phyloP scores from a whole-genome alignment of 2,329 filamentous ascomycete species.

The Ilyonectria robusta region DNA sequence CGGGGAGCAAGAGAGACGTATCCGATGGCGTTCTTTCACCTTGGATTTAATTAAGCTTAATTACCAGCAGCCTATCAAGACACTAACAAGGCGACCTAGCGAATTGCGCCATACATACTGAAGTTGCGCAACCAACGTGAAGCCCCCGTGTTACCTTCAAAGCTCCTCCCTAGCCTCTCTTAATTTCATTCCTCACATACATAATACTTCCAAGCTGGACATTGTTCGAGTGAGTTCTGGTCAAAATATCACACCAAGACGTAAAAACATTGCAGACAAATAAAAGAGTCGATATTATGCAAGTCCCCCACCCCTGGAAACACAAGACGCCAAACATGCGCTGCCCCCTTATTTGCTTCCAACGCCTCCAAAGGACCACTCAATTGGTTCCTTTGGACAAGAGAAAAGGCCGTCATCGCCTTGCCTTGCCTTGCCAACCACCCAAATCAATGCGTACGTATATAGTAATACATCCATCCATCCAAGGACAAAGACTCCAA shows the following conservation, averaged over 20 bases:
- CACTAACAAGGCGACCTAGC: not conserved
- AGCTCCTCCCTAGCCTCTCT: not conserved
- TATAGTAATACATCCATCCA: constrained; percentile 29
- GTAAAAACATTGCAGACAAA: not conserved
- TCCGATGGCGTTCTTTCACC: not conserved
- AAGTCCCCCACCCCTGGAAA: not conserved
- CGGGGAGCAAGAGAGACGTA: not conserved
- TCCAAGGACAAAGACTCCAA: constrained; percentile 15
- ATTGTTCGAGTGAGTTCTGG: too few species aligned
- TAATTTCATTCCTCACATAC: not conserved
- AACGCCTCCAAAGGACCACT: constrained; percentile 18
- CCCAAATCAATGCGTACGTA: constrained; percentile 5
- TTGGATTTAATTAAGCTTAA: constrained; percentile 1
- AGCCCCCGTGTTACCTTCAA: not conserved
- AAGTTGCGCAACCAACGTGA: not conserved
- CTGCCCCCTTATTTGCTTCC: constrained; percentile 7
- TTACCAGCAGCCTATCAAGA: not conserved
- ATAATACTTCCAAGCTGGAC: not conserved
- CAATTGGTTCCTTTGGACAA: constrained; percentile 10
- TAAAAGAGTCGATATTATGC: not conserved
- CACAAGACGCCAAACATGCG: constrained; percentile 1
- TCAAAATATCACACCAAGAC: not conserved
- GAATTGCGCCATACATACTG: not conserved
- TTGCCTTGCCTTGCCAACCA: constrained; percentile 11
- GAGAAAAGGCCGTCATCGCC: constrained; percentile 2